These are phyloP conservation scores for Neocucurbitaria cava DNA, from an alignment of 2,329 filamentous ascomycete genomes.

Conservation along the genomic window DNA sequence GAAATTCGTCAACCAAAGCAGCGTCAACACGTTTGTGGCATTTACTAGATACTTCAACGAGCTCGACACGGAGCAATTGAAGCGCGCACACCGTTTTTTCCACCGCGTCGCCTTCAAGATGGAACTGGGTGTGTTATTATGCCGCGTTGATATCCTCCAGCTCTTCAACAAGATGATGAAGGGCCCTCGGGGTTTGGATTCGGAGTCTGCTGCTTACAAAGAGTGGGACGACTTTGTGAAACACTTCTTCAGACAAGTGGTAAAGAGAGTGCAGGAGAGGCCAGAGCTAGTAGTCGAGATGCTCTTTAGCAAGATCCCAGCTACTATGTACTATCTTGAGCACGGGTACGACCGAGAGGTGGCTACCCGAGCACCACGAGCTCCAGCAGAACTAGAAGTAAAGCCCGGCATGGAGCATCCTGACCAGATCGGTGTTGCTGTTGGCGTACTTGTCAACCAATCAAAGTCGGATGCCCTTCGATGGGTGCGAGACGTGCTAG, in stretches of 20 bases:
- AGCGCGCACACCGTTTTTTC: conserved; percentile 91
- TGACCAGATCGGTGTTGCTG: conserved; percentile 78
- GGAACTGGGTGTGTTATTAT: conserved; percentile 86
- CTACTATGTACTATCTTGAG: conserved; percentile 85
- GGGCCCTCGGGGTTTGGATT: conserved; percentile 78
- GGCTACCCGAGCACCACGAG: conserved; percentile 67
- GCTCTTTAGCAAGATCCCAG: conserved; percentile 89
- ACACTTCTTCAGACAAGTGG: conserved; percentile 81
- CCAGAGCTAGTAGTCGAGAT: conserved; percentile 89
- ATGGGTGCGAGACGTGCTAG: conserved; percentile 80
- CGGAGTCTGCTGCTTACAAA: conserved; percentile 70
- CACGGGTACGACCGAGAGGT: conserved; percentile 87
- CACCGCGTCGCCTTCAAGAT: conserved; percentile 95
- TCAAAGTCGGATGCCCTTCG: conserved; percentile 76
- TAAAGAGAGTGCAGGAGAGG: conserved; percentile 84
- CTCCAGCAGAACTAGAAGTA: conserved; percentile 84
- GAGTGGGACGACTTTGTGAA: conserved; percentile 92
- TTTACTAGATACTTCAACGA: conserved; percentile 84
- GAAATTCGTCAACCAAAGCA: conserved; percentile 82
- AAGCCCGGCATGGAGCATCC: conserved; percentile 70
- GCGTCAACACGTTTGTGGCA: conserved; percentile 85
- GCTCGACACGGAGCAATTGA: conserved; percentile 79
- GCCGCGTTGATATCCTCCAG: conserved; percentile 87
- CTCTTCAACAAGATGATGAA: conserved; percentile 92
- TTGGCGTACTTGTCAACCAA: conserved; percentile 80